Evolutionary conservation across 108 stramenopile genomes (phyloP).

Genomic region (Craspedostauros australis): DNA sequence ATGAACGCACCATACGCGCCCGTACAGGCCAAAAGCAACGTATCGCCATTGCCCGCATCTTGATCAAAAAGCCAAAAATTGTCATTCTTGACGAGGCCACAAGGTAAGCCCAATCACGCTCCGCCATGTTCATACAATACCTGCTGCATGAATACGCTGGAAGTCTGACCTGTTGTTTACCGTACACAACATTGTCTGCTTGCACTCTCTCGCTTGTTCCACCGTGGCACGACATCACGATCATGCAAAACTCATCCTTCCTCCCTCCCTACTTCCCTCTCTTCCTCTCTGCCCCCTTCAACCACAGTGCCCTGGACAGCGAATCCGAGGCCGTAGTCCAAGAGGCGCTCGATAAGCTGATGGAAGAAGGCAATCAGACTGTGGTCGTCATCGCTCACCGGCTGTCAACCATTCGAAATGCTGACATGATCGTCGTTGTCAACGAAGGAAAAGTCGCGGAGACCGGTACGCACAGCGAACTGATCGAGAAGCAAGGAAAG

Average conservation of each 20-base stretch:
- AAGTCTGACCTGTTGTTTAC: no score
- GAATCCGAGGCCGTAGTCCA: constrained; percentile 73
- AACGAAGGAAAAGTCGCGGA: constrained; percentile 75
- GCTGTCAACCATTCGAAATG: constrained; percentile 77
- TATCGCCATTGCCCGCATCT: constrained; percentile 80
- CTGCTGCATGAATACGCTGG: no score
- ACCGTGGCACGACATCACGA: background rate
- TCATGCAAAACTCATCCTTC: no score
- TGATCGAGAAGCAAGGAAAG: constrained; percentile 33
- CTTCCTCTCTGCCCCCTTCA: constrained; percentile 6
- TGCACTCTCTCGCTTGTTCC: background rate
- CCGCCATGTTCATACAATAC: constrained; percentile 28
- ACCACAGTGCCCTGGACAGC: constrained; percentile 64
- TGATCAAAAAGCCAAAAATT: constrained; percentile 57
- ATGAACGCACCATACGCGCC: no score
- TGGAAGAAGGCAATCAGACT: constrained; percentile 43
- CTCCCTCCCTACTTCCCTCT: background rate
- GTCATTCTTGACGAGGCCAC: constrained; percentile 67
- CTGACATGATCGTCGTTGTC: constrained; percentile 88
- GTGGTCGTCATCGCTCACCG: constrained; percentile 89
- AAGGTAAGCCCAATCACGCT: constrained; percentile 49
- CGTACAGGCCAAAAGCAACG: constrained; percentile 28
- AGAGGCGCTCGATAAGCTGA: constrained; percentile 63
- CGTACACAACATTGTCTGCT: background rate
- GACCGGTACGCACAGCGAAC: constrained; percentile 82